Conservation (phyloP, 768 basidiomycete genomes). For the Mycena albidolilacea region DNA sequence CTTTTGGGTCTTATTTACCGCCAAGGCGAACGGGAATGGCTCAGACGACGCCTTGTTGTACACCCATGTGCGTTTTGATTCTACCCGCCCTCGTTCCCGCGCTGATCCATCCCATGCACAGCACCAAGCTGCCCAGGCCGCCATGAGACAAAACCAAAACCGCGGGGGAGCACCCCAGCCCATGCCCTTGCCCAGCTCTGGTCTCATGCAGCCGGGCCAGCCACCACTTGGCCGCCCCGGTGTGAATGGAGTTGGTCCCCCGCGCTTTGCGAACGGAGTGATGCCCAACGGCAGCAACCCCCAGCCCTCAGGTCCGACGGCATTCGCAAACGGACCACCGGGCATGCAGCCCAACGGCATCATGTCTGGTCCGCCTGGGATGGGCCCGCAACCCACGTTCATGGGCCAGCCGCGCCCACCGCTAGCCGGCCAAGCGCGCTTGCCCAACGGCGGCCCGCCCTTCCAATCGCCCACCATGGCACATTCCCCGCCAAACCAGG, state of each 20-base stretch:
- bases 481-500: constrained; percentile 68
- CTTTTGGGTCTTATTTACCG: constrained; percentile 89
- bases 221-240: constrained; percentile 43
- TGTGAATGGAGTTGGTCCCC: constrained; percentile 41
- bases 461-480: constrained; percentile 79
- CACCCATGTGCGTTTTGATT: constrained; percentile 68
- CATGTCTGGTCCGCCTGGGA: constrained; percentile 44
- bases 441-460: constrained; percentile 60
- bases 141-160: constrained; percentile 39
- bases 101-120: constrained; percentile 35
- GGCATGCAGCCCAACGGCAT: constrained; percentile 42
- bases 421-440: constrained; percentile 56
- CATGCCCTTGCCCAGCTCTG: constrained; percentile 39
- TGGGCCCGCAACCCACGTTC: constrained; percentile 47
- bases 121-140: constrained; percentile 54
- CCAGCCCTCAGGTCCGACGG: constrained; percentile 47
- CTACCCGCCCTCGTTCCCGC: constrained; percentile 36
- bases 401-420: constrained; percentile 51
- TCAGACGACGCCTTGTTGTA: constrained; percentile 83
- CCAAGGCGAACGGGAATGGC: constrained; percentile 77
- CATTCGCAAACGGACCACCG: constrained; percentile 48
- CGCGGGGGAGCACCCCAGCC: constrained; percentile 42
- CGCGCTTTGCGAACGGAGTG: constrained; percentile 44
- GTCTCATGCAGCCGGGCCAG: constrained; percentile 44
- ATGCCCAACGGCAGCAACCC: constrained; percentile 48